phyloP scores from a whole-genome alignment of 2,329 filamentous ascomycete genomes.

The Hawksworthiomyces lignivorus region DNA sequence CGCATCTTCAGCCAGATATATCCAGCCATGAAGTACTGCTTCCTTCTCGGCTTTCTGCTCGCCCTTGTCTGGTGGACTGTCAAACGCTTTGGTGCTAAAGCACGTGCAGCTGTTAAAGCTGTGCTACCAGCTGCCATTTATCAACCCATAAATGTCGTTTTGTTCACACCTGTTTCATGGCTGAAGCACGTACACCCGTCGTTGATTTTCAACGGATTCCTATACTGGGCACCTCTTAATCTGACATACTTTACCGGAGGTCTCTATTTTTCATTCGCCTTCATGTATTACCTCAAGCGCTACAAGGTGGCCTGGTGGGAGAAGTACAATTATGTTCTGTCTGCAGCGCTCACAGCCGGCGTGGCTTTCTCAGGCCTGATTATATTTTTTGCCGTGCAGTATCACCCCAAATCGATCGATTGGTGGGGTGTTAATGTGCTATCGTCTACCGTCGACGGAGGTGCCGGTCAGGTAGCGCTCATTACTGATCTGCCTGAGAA shows the following conservation, averaged over 20 bases:
- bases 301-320: constrained; percentile 18
- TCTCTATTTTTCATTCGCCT: constrained; percentile 15
- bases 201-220: constrained; percentile 8
- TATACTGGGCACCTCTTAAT: constrained; percentile 13
- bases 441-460: not conserved
- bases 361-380: constrained; percentile 25
- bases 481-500: constrained; percentile 3
- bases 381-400: constrained; percentile 13
- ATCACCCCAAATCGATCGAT: constrained; percentile 2
- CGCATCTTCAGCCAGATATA: constrained; percentile 11
- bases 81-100: constrained; percentile 1
- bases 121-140: constrained; percentile 1
- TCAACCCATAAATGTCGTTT: not conserved
- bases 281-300: constrained; percentile 20
- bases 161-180: constrained; percentile 3
- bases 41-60: constrained; percentile 11
- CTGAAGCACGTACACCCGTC: constrained; percentile 11
- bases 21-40: constrained; percentile 9
- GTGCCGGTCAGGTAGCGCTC: not conserved
- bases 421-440: constrained; percentile 13
- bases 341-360: constrained; percentile 22
- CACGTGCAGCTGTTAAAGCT: not conserved
- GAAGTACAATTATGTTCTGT: constrained; percentile 28
- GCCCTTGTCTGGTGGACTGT: constrained; percentile 7
- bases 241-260: constrained; percentile 15